Evolutionary conservation across 179 eudicot genomes (phyloP).

Genomic region (Patellifolia procumbens): DNA sequence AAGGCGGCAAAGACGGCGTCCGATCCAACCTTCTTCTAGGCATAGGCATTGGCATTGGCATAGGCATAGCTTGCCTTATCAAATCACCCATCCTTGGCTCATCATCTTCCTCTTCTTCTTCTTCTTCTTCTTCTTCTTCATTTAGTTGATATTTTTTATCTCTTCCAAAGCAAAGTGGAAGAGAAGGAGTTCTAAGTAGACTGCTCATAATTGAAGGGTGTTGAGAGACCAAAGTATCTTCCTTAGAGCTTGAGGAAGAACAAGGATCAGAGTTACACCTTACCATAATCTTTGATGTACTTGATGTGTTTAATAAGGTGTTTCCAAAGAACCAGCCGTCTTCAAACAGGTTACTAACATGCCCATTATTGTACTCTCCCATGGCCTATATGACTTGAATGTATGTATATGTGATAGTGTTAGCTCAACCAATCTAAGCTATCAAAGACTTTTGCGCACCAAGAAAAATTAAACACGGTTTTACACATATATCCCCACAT

Average conservation of each 20-base stretch:
- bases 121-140: constrained; percentile 3
- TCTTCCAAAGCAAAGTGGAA: constrained; percentile 29
- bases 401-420: background rate
- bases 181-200: constrained; percentile 38
- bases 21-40: constrained; percentile 28
- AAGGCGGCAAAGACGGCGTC: constrained; percentile 53
- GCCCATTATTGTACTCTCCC: constrained; percentile 30
- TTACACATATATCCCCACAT: constrained; percentile 17
- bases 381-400: too few species aligned
- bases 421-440: constrained; percentile 26
- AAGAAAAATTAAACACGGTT: background rate
- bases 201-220: constrained; percentile 16
- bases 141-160: constrained; percentile 15
- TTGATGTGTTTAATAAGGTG: constrained; percentile 36
- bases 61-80: constrained; percentile 49
- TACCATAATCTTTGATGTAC: constrained; percentile 27
- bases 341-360: constrained; percentile 47
- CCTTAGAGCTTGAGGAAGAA: constrained; percentile 29
- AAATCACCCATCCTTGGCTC: constrained; percentile 47
- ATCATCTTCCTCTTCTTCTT: constrained; percentile 31
- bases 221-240: constrained; percentile 7
- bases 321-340: constrained; percentile 65
- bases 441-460: constrained; percentile 16
- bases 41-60: constrained; percentile 18
- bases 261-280: constrained; percentile 51